These are phyloP conservation scores for Butyriboletus appendiculatus DNA, from an alignment of 1,284 basidiomycete species.

Conservation along the genomic window DNA sequence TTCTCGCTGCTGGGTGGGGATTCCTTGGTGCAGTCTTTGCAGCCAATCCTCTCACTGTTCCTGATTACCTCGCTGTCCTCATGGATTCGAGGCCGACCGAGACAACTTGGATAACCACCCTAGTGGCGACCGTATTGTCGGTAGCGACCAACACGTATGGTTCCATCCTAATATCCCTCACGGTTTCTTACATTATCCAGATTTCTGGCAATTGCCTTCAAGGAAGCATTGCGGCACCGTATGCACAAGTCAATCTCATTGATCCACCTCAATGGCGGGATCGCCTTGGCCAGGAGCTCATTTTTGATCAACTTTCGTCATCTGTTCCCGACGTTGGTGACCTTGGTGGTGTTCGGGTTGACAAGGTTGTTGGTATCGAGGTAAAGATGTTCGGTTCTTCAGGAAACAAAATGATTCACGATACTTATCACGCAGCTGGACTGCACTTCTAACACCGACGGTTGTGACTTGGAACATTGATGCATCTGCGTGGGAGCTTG, in stretches of 20 bases:
- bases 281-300: conserved; percentile 11
- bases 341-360: conserved; percentile 6
- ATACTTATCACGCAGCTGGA: conserved; percentile 11
- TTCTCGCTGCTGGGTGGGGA: conserved; percentile 14
- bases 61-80: conserved; percentile 2
- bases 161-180: not conserved
- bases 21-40: conserved; percentile 6
- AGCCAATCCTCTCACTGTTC: not conserved
- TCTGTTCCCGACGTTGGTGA: not conserved
- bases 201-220: conserved; percentile 11
- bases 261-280: conserved; percentile 6
- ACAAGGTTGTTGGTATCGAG: conserved; percentile 16
- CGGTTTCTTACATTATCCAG: not conserved
- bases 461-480: not conserved
- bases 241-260: conserved; percentile 17
- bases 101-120: conserved; percentile 9
- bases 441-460: conserved; percentile 13
- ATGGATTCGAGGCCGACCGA: conserved; percentile 2
- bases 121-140: conserved; percentile 14
- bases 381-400: not conserved
- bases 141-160: conserved; percentile 6
- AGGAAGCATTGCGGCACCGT: conserved; percentile 16
- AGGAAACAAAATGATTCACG: not conserved
- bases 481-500: conserved; percentile 11
- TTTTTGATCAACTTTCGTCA: conserved; percentile 8